Evolutionary conservation across 2,329 filamentous ascomycete genomes (phyloP), one percentile per base, ranked within the genome.

Genomic region (Ilyonectria destructans): DNA sequence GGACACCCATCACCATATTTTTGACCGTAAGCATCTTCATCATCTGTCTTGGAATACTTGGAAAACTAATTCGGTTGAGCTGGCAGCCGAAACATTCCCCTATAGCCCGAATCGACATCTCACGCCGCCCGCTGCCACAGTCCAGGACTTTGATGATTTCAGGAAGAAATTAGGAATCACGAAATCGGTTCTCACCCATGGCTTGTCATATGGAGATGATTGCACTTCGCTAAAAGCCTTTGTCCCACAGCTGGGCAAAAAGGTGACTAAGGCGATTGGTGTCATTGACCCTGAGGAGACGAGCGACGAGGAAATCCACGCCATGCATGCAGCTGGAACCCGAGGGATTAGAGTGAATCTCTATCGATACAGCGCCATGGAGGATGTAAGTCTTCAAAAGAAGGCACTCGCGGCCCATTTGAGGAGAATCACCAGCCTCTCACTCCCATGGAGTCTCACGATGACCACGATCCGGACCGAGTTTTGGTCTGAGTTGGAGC

Each of bases 181-280:
- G 1, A 74, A 80, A 46, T 82, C 80, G 0, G 79, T 81, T 6
- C 69, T 82, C 0, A 78, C 79, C 0, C 80, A 82, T 62, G 80
- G 80, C 1, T 61, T 82, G 0, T 82, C 80, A 0, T 82, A 82
- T 19, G 80, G 80, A 6, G 73, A 79, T 31, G 80, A 82, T 58
- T 78, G 77, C 60, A 73, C 75, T 2, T 82, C 79, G 0, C 56
- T 82, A 2, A 77, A 75, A 21, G 60, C 73, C 1, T 82, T 82
- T 55, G 71, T 80, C 1, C 37, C 73, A 0, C 74, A 76, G 6
- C 69, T 82, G 1, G 77, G 74, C 0, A 57, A 48, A 3, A 63
- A 59, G 6, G 68, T 65, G 10, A 80, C 80, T 6, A 58, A 40
- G 15, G 69, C 62, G 1, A 65, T 71, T 26, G 67, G 69, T 2